These are phyloP conservation scores for Hemisphaericaspora xylanilytica DNA, from an alignment of 1,139 yeast genomes.

Conservation along the genomic window DNA sequence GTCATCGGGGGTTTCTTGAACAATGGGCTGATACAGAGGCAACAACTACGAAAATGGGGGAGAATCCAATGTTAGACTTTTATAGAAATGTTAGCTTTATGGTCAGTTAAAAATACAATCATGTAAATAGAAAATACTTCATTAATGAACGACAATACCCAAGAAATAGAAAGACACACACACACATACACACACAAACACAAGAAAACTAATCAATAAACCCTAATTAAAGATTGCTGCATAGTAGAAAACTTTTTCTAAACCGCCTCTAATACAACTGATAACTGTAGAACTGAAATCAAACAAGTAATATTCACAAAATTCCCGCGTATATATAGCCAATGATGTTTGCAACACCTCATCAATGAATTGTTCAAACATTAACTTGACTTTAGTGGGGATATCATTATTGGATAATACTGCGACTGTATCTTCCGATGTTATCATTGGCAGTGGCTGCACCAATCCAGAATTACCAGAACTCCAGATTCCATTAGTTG, in stretches of 20 bases:
- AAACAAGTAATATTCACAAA: slow-evolving; percentile 11
- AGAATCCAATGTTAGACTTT: slow-evolving; percentile 82
- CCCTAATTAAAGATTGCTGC: slow-evolving; percentile 1
- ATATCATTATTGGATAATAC: neutral
- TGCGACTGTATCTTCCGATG: neutral
- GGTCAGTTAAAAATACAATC: slow-evolving; percentile 17
- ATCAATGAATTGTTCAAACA: slow-evolving; percentile 5
- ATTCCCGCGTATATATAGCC: slow-evolving; percentile 8
- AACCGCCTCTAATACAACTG: slow-evolving; percentile 25
- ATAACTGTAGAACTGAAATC: slow-evolving; percentile 23
- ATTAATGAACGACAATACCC: neutral
- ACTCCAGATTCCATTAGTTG: slow-evolving; percentile 9
- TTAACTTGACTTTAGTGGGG: neutral
- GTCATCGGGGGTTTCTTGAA: slow-evolving; percentile 64
- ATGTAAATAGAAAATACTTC: neutral
- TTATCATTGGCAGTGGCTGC: neutral
- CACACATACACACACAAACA: neutral
- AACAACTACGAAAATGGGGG: slow-evolving; percentile 74
- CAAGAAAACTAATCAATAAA: neutral
- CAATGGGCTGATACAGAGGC: slow-evolving; percentile 71
- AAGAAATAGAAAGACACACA: neutral
- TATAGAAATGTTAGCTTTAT: slow-evolving; percentile 77
- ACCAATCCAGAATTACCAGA: neutral
- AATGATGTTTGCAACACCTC: slow-evolving; percentile 4
- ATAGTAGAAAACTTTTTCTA: slow-evolving; percentile 19